Conservation (phyloP, 2,329 filamentous ascomycete species). For the Monilinia polystroma region DNA sequence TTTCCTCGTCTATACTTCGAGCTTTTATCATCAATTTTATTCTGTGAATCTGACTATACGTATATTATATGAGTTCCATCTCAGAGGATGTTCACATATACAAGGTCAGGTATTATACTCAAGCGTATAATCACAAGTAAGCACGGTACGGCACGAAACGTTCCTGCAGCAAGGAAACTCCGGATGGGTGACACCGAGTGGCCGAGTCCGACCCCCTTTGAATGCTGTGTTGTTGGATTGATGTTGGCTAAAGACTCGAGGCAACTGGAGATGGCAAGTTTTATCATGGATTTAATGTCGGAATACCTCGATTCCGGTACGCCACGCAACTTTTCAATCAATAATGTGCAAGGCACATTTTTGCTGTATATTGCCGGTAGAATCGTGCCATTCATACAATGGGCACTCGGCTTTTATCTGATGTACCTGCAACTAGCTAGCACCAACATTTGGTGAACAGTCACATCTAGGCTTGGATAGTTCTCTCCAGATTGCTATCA, state of each 20-base stretch:
- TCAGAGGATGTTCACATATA: too few species aligned
- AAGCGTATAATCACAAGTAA: not conserved
- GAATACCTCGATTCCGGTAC: not conserved
- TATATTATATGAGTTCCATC: too few species aligned
- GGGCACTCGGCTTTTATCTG: not conserved
- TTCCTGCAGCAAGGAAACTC: not conserved
- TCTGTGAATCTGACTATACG: not conserved
- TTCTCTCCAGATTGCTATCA: not conserved
- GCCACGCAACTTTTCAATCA: not conserved
- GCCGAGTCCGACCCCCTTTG: not conserved
- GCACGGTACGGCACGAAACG: not conserved
- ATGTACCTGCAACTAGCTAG: not conserved
- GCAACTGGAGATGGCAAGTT: not conserved
- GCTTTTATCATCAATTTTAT: not conserved
- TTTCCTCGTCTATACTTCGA: too few species aligned
- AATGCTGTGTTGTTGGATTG: not conserved
- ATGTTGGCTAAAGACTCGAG: not conserved
- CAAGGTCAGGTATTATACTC: too few species aligned
- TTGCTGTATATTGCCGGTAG: not conserved
- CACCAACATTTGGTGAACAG: not conserved
- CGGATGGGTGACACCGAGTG: not conserved
- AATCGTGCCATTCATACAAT: not conserved
- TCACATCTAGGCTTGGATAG: not conserved
- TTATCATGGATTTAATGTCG: not conserved
- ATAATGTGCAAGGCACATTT: slow-evolving; percentile 12